Evolutionary conservation across 2,329 filamentous ascomycete genomes (phyloP), one percentile per base, ranked within the genome.

Genomic region (Colletotrichum sp.): DNA sequence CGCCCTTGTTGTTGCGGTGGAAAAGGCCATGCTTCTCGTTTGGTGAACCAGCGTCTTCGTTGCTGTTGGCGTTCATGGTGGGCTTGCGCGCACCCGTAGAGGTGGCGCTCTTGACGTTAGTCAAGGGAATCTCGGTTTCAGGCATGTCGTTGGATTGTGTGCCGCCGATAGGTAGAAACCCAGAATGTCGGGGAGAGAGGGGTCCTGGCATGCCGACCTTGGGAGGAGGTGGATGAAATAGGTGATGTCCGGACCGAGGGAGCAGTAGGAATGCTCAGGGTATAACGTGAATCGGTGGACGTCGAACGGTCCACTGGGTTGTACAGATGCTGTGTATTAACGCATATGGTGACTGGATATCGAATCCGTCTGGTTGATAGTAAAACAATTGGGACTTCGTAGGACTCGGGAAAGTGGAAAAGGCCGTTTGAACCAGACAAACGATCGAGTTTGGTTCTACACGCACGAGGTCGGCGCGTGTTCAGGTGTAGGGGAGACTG

Each of bases 41-140:
- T 30, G 28, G 82, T 79, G 60, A 62, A 21, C 5, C 75, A 30
- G 81, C 80, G 74, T 80, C 82, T n/a, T 85, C 84, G 72, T 79
- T 80, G 64, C 83, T 83, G 62, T 81, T 81, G 69, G 82, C 78
- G 76, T 81, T 84, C 79, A 87, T 86, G 49, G 84, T 85, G 28
- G 85, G 82, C 81, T 88, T 90, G 76, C 90, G 86, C 68, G 88
- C 88, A 59, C 92, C 91, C 5, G 88, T 89, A 8, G 87, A 88
- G 78, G 88, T 91, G 77, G 86, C 87, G 82, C 90, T 92, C 81
- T 86, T 87, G 78, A 94, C 89, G 62, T 86, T 85, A 16, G 87
- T 87, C 72, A 93, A 88, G 24, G 90, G 90, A 63, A 93, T 93
- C 68, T 87, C 89, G 36, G 85, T 80, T 71, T 81, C 81, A 76